phyloP scores from a whole-genome alignment of 768 basidiomycete species.

The Kondoa subrosea region DNA sequence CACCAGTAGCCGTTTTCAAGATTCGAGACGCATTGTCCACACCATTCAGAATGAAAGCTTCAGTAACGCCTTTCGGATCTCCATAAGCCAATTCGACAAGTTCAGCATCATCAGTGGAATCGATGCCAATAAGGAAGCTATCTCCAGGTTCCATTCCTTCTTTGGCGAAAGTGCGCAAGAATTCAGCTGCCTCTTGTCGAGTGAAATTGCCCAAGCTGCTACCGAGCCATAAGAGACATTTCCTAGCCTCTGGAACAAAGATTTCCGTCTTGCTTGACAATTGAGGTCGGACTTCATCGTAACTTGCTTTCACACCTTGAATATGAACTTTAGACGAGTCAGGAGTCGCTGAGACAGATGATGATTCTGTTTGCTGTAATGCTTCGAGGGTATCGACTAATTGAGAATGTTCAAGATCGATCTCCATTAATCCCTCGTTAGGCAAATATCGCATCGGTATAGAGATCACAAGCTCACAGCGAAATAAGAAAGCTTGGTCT shows the following conservation, averaged over 20 bases:
- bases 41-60: conserved; percentile 26
- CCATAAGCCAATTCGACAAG: conserved; percentile 74
- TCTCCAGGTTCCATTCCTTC: conserved; percentile 38
- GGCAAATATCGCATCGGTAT: conserved; percentile 2
- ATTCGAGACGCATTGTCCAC: conserved; percentile 22
- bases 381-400: conserved; percentile 59
- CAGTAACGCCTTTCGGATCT: conserved; percentile 37
- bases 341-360: conserved; percentile 26
- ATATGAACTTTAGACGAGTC: conserved; percentile 57
- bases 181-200: conserved; percentile 49
- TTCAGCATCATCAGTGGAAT: conserved; percentile 56
- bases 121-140: conserved; percentile 76
- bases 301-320: conserved; percentile 79
- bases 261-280: conserved; percentile 31
- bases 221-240: conserved; percentile 62
- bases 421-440: conserved; percentile 50
- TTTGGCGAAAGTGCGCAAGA: conserved; percentile 42
- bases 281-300: conserved; percentile 70
- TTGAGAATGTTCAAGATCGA: conserved; percentile 78
- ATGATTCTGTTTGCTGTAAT: conserved; percentile 35
- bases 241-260: conserved; percentile 16
- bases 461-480: conserved; percentile 22
- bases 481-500: conserved; percentile 20
- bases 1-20: conserved; percentile 10
- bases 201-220: conserved; percentile 82